These are phyloP conservation scores for Crepidotus sp. DNA, from an alignment of 1,284 basidiomycete species.

Conservation along the genomic window DNA sequence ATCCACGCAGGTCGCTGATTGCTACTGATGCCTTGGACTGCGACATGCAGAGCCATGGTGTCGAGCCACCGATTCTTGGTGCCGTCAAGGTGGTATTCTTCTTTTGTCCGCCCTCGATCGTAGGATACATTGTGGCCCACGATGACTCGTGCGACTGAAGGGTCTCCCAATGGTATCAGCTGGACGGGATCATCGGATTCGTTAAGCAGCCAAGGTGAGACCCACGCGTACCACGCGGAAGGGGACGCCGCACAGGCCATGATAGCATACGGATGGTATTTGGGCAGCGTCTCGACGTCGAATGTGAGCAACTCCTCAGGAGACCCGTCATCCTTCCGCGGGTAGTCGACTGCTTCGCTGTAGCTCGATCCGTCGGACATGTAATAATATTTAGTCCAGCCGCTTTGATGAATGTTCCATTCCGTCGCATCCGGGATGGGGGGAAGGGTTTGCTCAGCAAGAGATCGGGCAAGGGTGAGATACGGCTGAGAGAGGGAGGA, in stretches of 20 bases:
- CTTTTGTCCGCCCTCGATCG: conserved; percentile 76
- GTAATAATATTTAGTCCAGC: conserved; percentile 86
- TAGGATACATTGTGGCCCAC: conserved; percentile 96
- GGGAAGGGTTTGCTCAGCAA: conserved; percentile 50
- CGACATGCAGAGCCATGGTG: conserved; percentile 93
- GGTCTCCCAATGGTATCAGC: conserved; percentile 66
- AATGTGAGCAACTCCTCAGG: conserved; percentile 77
- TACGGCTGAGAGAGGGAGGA: conserved; percentile 71
- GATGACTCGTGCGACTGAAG: conserved; percentile 51
- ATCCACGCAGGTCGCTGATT: conserved; percentile 93
- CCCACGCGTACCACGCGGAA: conserved; percentile 92
- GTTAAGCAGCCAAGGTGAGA: conserved; percentile 86
- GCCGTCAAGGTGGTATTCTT: conserved; percentile 75
- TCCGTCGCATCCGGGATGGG: conserved; percentile 47
- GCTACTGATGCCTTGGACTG: conserved; percentile 90
- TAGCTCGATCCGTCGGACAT: conserved; percentile 58
- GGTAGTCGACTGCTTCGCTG: conserved; percentile 52
- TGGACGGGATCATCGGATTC: conserved; percentile 59
- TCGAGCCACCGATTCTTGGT: conserved; percentile 84
- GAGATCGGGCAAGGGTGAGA: conserved; percentile 62
- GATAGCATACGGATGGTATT: conserved; percentile 73
- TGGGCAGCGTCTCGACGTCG: conserved; percentile 92
- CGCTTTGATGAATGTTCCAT: conserved; percentile 67
- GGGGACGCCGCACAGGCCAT: conserved; percentile 85
- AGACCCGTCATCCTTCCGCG: conserved; percentile 43